Conservation (phyloP, 345 rosid genomes). For the Rhizophora mangle region DNA sequence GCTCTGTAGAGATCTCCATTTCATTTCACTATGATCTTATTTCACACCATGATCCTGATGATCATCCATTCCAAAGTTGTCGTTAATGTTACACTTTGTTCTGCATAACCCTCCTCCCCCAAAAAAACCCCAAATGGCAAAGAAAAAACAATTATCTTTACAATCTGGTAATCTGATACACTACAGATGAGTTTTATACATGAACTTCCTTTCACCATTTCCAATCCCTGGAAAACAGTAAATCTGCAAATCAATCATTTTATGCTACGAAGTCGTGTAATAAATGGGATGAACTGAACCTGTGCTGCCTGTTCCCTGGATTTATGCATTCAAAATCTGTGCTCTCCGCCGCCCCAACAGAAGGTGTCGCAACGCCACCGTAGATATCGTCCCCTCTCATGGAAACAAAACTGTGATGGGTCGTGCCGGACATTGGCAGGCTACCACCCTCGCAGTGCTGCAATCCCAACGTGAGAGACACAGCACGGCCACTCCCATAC, state of each 20-base stretch:
- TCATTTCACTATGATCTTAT: constrained; percentile 19
- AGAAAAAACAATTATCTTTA: constrained; percentile 21
- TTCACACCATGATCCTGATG: constrained; percentile 18
- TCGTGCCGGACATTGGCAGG: constrained; percentile 44
- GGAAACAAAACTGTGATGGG: constrained; percentile 44
- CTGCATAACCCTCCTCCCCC: constrained; percentile 1
- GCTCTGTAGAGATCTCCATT: not conserved
- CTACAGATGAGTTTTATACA: constrained; percentile 27
- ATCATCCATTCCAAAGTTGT: not conserved
- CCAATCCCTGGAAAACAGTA: not conserved
- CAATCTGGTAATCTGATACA: constrained; percentile 23
- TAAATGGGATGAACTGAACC: constrained; percentile 60
- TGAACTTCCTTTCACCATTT: constrained; percentile 12
- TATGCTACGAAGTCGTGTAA: constrained; percentile 87
- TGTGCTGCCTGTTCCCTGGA: constrained; percentile 56
- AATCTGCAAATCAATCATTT: constrained; percentile 14
- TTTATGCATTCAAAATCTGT: constrained; percentile 61
- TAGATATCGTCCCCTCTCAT: constrained; percentile 44
- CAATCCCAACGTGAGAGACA: constrained; percentile 73
- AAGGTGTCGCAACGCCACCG: constrained; percentile 27
- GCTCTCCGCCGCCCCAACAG: constrained; percentile 40
- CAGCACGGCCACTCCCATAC: constrained; percentile 49
- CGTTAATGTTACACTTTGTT: constrained; percentile 20
- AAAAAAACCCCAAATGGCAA: no score
- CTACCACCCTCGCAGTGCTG: constrained; percentile 62